Evolutionary conservation across 2,329 filamentous ascomycete species (phyloP), one percentile per base, ranked within the genome.

Genomic region (Rhynchosporium graminicola): DNA sequence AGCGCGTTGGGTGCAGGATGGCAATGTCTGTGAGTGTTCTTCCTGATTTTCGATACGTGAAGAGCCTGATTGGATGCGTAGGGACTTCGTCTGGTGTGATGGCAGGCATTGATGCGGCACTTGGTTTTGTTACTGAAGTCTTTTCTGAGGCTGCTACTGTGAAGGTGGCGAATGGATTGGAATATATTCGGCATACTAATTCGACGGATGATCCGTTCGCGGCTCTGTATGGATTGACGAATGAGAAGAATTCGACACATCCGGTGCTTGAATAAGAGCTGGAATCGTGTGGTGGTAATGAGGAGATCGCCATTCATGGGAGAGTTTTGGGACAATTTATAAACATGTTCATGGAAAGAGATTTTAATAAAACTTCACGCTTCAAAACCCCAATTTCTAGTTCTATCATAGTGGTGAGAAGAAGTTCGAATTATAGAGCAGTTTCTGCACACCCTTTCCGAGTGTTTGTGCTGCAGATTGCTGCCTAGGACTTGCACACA

Each of bases 1-100:
- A 33, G 87, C 87, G 26, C 79, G 88, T 45, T 90, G 85, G 83
- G 83, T 88, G 0, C 76, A 79, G 0, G 87, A 90, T 73, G 86
- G 83, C 3, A 87, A 88, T 62, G 76, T 89, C 7, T 90, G 87
- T 86, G 28, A 42, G 45, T 45, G 20, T 20, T 46, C 40, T 43
- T n/a, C 42, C 8, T n/a, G 6, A 1, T 4, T 43, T 43, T 43
- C 20, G 12, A n/a, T 43, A n/a, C 13, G 3, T n/a, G 8, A n/a
- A 20, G 7, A 46, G 43, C 7, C n/a, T 28, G 43, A 20, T 8
- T 7, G 6, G 43, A 9, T n/a, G 3, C 7, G 4, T 26, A 52
- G 33, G 46, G 45, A 85, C 83, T 3, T 83, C 83, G 2, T 86
- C 84, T 0, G 87, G 88, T 0, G 80, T 88, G 5, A 80, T 80